Conservation (phyloP, 2,329 filamentous ascomycete genomes). For the Fusarium sp. region DNA sequence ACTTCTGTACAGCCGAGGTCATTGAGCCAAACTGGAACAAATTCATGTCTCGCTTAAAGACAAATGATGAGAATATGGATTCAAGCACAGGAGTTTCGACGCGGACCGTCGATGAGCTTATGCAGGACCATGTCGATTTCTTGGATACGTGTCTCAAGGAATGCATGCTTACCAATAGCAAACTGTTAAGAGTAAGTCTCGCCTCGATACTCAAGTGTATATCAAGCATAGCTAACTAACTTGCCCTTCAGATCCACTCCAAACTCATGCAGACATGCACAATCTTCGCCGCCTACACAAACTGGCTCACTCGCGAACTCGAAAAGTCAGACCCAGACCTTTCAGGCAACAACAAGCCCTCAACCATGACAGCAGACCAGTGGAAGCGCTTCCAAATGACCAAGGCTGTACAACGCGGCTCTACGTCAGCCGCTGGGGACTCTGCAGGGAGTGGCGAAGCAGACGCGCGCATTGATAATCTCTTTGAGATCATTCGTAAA, state of each 20-base stretch:
- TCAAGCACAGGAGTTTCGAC: conserved; percentile 54
- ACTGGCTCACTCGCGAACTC: conserved; percentile 86
- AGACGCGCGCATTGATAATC: conserved; percentile 72
- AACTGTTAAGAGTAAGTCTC: conserved; percentile 81
- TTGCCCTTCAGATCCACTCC: conserved; percentile 81
- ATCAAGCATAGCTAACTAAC: conserved; percentile 24
- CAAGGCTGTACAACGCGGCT: conserved; percentile 56
- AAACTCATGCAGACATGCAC: conserved; percentile 97
- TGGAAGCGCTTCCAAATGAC: conserved; percentile 69
- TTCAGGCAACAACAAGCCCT: conserved; percentile 67
- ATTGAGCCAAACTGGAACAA: conserved; percentile 98
- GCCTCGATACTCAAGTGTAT: background rate
- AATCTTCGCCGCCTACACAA: conserved; percentile 91
- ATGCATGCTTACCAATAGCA: conserved; percentile 98
- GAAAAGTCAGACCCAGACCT: conserved; percentile 86
- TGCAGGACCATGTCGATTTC: conserved; percentile 99
- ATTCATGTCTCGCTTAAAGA: conserved; percentile 87
- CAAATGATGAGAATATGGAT: conserved; percentile 59
- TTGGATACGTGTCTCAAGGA: conserved; percentile 97
- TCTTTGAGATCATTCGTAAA: conserved; percentile 88
- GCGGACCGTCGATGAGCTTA: conserved; percentile 93
- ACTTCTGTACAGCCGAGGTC: conserved; percentile 96
- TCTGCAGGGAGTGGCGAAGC: conserved; percentile 51
- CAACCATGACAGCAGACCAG: conserved; percentile 70
- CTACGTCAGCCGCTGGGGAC: conserved; percentile 50